These are phyloP conservation scores for Naganishia sp. DNA, from an alignment of 1,284 basidiomycete genomes.

Conservation along the genomic window DNA sequence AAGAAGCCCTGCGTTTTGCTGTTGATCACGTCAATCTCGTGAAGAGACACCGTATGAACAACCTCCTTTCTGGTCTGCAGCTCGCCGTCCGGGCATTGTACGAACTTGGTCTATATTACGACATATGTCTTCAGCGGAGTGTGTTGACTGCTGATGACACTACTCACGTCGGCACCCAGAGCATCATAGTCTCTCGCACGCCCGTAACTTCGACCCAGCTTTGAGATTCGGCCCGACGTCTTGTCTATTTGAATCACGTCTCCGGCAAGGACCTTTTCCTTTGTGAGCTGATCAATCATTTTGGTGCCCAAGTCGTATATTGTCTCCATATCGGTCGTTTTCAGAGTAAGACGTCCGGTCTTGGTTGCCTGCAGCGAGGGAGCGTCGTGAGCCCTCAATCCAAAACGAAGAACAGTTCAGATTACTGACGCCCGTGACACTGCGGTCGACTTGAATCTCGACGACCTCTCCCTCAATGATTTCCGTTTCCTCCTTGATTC, in stretches of 20 bases:
- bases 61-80: conserved; percentile 96
- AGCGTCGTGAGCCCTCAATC: neutral
- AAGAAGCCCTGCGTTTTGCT: conserved; percentile 86
- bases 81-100: conserved; percentile 96
- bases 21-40: conserved; percentile 99
- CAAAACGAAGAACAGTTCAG: neutral
- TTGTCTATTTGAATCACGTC: conserved; percentile 98
- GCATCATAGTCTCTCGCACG: conserved; percentile 97
- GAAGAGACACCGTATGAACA: conserved; percentile 93
- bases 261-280: conserved; percentile 95
- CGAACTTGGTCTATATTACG: conserved; percentile 79
- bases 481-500: conserved; percentile 97
- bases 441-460: conserved; percentile 96
- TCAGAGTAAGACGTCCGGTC: conserved; percentile 95
- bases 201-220: conserved; percentile 93
- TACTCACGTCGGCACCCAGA: conserved; percentile 91
- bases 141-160: too few species aligned
- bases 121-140: neutral
- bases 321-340: conserved; percentile 99
- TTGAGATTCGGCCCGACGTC: conserved; percentile 93
- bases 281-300: conserved; percentile 97
- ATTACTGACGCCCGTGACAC: conserved; percentile 84
- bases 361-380: conserved; percentile 78
- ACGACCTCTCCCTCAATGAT: conserved; percentile 98
- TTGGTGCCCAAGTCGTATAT: conserved; percentile 98